Percentiles rank a stretch among this genome's conserved stretches.
phyloP scores from a whole-genome alignment of 768 basidiomycete species.

The Phylloporus arenicola region DNA sequence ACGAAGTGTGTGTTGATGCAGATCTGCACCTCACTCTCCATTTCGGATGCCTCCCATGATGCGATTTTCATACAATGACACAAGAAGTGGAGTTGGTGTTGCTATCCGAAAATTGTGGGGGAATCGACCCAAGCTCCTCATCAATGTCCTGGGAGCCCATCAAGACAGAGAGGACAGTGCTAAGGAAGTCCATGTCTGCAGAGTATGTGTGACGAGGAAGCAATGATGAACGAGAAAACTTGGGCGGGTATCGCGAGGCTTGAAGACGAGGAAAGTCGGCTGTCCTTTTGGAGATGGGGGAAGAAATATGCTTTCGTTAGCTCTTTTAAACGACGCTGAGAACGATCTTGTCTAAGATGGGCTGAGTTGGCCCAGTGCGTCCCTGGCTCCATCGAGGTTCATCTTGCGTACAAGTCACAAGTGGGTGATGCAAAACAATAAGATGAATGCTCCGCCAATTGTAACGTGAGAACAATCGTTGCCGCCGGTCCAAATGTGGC shows the following conservation, averaged over 20 bases:
- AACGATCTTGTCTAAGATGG: background rate
- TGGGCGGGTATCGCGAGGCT: background rate
- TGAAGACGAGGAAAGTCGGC: background rate
- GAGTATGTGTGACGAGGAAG: background rate
- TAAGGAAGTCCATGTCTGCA: slow-evolving; percentile 22
- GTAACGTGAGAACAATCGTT: slow-evolving; percentile 5
- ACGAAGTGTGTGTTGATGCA: slow-evolving; percentile 10
- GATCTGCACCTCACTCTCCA: background rate
- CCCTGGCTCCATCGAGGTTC: background rate
- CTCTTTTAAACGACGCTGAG: slow-evolving; percentile 13
- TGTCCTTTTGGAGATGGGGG: slow-evolving; percentile 10
- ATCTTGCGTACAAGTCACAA: background rate
- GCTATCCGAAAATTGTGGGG: slow-evolving; percentile 7
- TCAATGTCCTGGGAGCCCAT: slow-evolving; percentile 4
- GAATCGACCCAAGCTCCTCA: background rate
- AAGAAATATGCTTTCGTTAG: background rate
- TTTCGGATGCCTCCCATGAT: background rate
- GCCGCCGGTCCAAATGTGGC: slow-evolving; percentile 10
- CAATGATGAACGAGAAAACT: background rate
- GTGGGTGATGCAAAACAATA: slow-evolving; percentile 20
- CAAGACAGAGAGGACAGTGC: slow-evolving; percentile 13
- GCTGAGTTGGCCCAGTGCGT: background rate
- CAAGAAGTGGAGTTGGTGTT: slow-evolving; percentile 8
- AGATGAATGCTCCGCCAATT: background rate
- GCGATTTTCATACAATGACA: slow-evolving; percentile 19